Conservation (phyloP, 805 yeast species). For the Candida hungchunana region DNA sequence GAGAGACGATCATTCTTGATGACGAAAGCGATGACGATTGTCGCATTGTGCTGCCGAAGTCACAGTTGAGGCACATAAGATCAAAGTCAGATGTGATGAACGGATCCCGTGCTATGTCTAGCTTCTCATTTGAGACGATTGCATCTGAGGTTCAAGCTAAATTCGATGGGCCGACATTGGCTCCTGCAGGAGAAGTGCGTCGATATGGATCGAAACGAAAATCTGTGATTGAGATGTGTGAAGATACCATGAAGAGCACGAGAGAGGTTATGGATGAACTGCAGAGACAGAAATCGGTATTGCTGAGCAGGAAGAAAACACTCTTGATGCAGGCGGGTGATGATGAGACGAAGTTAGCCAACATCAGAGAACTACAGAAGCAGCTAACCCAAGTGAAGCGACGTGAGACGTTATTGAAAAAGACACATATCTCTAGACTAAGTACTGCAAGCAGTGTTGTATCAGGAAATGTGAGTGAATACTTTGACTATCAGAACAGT, state of each 20-base stretch:
- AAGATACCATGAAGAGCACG: constrained; percentile 23
- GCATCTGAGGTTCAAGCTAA: constrained; percentile 23
- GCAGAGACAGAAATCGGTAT: constrained; percentile 23
- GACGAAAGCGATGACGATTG: constrained; percentile 22
- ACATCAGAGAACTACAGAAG: constrained; percentile 14
- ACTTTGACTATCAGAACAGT: constrained; percentile 21
- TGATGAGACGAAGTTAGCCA: constrained; percentile 11
- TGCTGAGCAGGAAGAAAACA: constrained; percentile 13
- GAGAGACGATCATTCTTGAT: constrained; percentile 24
- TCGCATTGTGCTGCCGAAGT: background rate
- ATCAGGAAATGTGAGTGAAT: constrained; percentile 8
- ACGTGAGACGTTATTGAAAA: constrained; percentile 7
- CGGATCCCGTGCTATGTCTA: constrained; percentile 11
- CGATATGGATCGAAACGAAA: constrained; percentile 15
- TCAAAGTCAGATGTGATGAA: constrained; percentile 12
- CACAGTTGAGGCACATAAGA: constrained; percentile 4
- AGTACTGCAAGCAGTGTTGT: constrained; percentile 8
- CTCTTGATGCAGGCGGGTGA: constrained; percentile 14
- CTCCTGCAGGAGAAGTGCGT: constrained; percentile 3
- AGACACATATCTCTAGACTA: constrained; percentile 1
- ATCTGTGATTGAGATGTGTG: constrained; percentile 23
- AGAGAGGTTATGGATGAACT: constrained; percentile 21
- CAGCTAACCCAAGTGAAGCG: constrained; percentile 12
- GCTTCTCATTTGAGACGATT: constrained; percentile 24
- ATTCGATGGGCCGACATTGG: background rate